These are phyloP conservation scores for Sugiyamaella neomexicana DNA, from an alignment of 1,139 yeast species.

Conservation along the genomic window DNA sequence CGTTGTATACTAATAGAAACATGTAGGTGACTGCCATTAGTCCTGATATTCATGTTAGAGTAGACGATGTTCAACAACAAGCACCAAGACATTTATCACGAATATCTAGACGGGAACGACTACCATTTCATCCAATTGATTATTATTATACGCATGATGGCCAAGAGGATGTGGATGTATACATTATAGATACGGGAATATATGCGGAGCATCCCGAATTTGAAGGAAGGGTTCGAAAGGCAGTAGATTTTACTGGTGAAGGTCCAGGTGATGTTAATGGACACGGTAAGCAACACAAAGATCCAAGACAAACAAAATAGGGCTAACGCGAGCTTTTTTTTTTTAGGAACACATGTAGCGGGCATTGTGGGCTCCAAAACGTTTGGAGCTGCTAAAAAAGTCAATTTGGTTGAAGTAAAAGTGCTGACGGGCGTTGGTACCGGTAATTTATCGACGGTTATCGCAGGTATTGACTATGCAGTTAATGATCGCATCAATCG, in stretches of 20 bases:
- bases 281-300: conserved; percentile 45
- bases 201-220: conserved; percentile 61
- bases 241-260: conserved; percentile 62
- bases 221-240: conserved; percentile 59
- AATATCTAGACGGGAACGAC: conserved; percentile 53
- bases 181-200: conserved; percentile 81
- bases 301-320: too few species aligned
- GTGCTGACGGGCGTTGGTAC: conserved; percentile 65
- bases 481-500: conserved; percentile 58
- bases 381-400: conserved; percentile 78
- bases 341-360: conserved; percentile 77
- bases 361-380: conserved; percentile 77
- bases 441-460: conserved; percentile 61
- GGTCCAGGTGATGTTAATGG: conserved; percentile 68
- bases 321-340: background rate
- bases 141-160: conserved; percentile 45
- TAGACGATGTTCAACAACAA: conserved; percentile 44
- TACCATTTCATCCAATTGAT: conserved; percentile 36
- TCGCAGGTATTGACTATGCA: conserved; percentile 76
- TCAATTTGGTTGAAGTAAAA: conserved; percentile 67
- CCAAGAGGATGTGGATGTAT: conserved; percentile 57
- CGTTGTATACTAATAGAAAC: background rate
- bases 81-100: conserved; percentile 76
- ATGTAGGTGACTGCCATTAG: conserved; percentile 32
- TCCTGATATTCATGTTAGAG: conserved; percentile 35